Percentiles rank a stretch among this genome's conserved stretches.
Evolutionary conservation across 306 rosid species (phyloP).

Genomic region (Parietaria judaica): DNA sequence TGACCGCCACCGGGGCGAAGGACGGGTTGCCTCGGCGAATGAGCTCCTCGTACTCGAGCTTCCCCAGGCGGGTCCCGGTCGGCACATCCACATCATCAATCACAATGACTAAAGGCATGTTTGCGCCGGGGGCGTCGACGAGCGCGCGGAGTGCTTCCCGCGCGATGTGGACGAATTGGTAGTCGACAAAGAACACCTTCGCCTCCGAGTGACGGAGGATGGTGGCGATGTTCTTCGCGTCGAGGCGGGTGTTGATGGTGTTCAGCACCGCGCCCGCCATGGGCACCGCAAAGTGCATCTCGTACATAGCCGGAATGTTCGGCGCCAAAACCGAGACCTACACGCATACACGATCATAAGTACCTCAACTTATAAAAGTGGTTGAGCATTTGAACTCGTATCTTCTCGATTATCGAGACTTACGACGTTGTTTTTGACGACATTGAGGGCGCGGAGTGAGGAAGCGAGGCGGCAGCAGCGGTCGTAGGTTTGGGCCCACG

Average conservation of each 20-base stretch:
- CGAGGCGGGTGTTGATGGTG: constrained; percentile 71
- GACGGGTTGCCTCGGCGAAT: constrained; percentile 34
- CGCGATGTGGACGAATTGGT: constrained; percentile 41
- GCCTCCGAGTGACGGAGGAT: constrained; percentile 76
- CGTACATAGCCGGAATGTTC: constrained; percentile 84
- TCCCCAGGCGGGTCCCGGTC: constrained; percentile 52
- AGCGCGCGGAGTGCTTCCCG: constrained; percentile 48
- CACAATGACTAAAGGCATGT: constrained; percentile 56
- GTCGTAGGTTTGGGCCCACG: constrained; percentile 63
- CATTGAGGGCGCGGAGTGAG: constrained; percentile 59
- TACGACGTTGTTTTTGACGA: constrained; percentile 55
- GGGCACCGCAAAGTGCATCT: constrained; percentile 96
- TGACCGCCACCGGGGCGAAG: constrained; percentile 14
- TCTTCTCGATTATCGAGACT: constrained; percentile 15
- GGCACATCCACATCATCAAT: constrained; percentile 77
- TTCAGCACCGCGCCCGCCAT: constrained; percentile 87
- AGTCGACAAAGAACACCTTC: constrained; percentile 70
- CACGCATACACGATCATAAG: neutral
- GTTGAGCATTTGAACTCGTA: neutral
- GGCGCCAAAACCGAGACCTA: constrained; percentile 91
- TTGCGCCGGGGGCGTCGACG: constrained; percentile 11
- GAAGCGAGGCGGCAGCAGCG: constrained; percentile 81
- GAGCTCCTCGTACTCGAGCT: constrained; percentile 69
- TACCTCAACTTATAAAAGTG: no score
- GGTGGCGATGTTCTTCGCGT: constrained; percentile 56